Conservation (phyloP, 225 moss, liverwort and hornwort species). For the Thuidium tamariscinum region DNA sequence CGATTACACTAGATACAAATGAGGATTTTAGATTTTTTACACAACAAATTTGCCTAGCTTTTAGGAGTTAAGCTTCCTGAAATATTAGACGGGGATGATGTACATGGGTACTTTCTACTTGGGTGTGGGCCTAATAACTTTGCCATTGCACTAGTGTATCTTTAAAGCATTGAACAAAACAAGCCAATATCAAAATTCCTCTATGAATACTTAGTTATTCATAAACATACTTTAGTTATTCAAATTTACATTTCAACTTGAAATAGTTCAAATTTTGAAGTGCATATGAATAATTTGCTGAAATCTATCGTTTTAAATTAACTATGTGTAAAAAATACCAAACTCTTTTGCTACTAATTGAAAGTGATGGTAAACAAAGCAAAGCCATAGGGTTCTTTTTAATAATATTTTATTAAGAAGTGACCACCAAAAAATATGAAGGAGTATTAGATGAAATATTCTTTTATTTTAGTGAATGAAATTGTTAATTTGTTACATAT, state of each 20-base stretch:
- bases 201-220: neutral
- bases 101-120: rapidly evolving
- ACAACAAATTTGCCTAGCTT: no score
- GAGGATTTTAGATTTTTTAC: no score
- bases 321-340: rapidly evolving
- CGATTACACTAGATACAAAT: no score
- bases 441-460: neutral
- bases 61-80: no score
- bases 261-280: neutral
- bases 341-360: rapidly evolving
- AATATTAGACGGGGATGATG: neutral
- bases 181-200: rapidly evolving
- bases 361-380: rapidly evolving
- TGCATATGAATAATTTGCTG: neutral
- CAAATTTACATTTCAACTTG: neutral
- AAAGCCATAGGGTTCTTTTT: rapidly evolving
- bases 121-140: neutral
- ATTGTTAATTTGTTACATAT: neutral
- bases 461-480: neutral
- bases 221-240: neutral
- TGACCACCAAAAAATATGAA: rapidly evolving
- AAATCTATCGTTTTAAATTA: neutral
- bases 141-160: neutral
- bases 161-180: rapidly evolving
- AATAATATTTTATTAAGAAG: rapidly evolving